phyloP scores from a whole-genome alignment of 1,284 basidiomycete species.

The Entoloma clypeatum region DNA sequence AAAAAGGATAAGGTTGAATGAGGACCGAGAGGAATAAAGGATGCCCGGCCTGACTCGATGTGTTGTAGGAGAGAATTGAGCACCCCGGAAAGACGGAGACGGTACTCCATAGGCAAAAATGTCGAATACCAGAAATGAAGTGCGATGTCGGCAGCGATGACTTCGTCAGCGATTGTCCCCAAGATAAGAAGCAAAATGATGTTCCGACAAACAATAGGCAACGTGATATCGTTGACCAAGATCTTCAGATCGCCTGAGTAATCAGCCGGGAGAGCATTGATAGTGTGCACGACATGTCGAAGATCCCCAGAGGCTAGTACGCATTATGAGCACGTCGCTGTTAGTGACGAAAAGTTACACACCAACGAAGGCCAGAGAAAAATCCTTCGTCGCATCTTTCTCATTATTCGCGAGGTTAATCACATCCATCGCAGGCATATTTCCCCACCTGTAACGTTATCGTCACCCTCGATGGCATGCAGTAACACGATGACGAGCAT shows the following conservation, averaged over 20 bases:
- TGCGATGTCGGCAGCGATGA: conserved; percentile 34
- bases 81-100: conserved; percentile 15
- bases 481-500: neutral
- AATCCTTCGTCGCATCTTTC: conserved; percentile 19
- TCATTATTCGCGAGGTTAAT: conserved; percentile 28
- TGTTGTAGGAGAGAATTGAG: conserved; percentile 17
- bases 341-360: conserved; percentile 6
- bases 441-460: conserved; percentile 28
- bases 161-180: conserved; percentile 22
- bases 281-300: conserved; percentile 32
- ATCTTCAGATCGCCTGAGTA: conserved; percentile 32
- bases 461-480: neutral
- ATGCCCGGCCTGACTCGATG: neutral
- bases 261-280: conserved; percentile 33
- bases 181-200: conserved; percentile 36
- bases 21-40: conserved; percentile 14
- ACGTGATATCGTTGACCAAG: conserved; percentile 34
- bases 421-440: conserved; percentile 29
- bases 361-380: conserved; percentile 30
- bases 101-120: conserved; percentile 33
- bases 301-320: conserved; percentile 38
- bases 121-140: conserved; percentile 44
- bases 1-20: conserved; percentile 7
- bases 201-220: conserved; percentile 29
- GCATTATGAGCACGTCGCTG: neutral